Evolutionary conservation across 768 basidiomycete species (phyloP).

Genomic region (Tricholoma furcatifolium): DNA sequence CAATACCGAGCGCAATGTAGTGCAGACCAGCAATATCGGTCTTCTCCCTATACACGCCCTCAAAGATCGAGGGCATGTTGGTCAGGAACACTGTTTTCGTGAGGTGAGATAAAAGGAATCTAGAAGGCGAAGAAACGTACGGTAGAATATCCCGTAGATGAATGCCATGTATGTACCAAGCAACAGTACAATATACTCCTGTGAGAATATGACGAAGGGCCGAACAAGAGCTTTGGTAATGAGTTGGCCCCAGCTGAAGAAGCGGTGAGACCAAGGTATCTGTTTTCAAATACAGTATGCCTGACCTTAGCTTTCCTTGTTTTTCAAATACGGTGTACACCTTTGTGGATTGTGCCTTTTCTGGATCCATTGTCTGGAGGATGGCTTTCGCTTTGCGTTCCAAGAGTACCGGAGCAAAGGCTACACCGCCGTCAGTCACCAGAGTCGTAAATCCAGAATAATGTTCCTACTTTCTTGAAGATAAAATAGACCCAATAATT

Average conservation of each 20-base stretch:
- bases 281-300: conserved; percentile 7
- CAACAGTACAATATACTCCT: conserved; percentile 67
- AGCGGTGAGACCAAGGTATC: neutral
- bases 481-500: conserved; percentile 52
- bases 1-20: conserved; percentile 71
- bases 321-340: conserved; percentile 51
- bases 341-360: conserved; percentile 36
- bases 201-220: conserved; percentile 63
- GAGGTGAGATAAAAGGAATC: neutral
- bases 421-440: conserved; percentile 23
- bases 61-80: conserved; percentile 60
- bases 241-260: conserved; percentile 50
- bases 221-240: conserved; percentile 54
- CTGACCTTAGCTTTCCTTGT: conserved; percentile 42
- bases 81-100: conserved; percentile 59
- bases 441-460: neutral
- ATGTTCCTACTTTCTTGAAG: conserved; percentile 58
- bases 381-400: conserved; percentile 52
- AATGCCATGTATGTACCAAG: conserved; percentile 70
- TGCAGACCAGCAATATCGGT: conserved; percentile 64
- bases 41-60: conserved; percentile 48
- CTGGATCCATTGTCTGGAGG: conserved; percentile 41
- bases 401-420: conserved; percentile 42
- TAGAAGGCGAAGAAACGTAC: conserved; percentile 30
- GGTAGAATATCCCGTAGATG: conserved; percentile 60